phyloP scores from a whole-genome alignment of 257 asterid species.

The Eustoma russellianum region DNA sequence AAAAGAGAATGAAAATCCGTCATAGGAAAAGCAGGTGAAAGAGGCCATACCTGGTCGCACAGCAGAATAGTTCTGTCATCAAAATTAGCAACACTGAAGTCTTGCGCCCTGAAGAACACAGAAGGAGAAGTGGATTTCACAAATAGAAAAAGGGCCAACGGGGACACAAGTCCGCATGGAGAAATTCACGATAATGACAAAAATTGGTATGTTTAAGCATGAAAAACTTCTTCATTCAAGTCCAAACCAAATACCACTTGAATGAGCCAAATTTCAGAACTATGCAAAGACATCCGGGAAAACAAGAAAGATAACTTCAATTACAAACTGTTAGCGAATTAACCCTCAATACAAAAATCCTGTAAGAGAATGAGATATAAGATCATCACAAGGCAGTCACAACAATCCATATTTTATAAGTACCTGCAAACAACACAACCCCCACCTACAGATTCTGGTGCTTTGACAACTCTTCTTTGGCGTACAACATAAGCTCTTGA shows the following conservation, averaged over 20 bases:
- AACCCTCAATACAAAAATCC: too few relatives aligned
- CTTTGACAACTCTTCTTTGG: slow-evolving; percentile 77
- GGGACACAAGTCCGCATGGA: too few relatives aligned
- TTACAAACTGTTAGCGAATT: too few relatives aligned
- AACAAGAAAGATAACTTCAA: too few relatives aligned
- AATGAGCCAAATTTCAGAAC: too few relatives aligned
- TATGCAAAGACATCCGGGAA: too few relatives aligned
- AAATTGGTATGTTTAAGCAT: too few relatives aligned
- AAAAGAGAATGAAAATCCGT: too few relatives aligned
- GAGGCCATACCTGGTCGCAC: slow-evolving; percentile 70
- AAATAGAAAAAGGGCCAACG: neutral
- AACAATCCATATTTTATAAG: slow-evolving; percentile 10
- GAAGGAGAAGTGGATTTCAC: slow-evolving; percentile 10
- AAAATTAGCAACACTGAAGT: slow-evolving; percentile 82
- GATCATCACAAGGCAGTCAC: neutral
- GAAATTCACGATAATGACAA: neutral
- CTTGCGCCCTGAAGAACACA: slow-evolving; percentile 56
- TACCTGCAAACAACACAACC: slow-evolving; percentile 99
- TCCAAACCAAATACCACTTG: too few relatives aligned
- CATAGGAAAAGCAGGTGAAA: slow-evolving; percentile 1
- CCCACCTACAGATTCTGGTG: slow-evolving; percentile 80
- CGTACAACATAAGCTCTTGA: slow-evolving; percentile 55
- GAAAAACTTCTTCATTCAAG: too few relatives aligned
- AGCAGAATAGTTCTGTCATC: slow-evolving; percentile 90
- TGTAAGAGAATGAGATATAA: too few relatives aligned